Conservation (phyloP, 2,329 filamentous ascomycete genomes). For the Neofusicoccum umdonicola region DNA sequence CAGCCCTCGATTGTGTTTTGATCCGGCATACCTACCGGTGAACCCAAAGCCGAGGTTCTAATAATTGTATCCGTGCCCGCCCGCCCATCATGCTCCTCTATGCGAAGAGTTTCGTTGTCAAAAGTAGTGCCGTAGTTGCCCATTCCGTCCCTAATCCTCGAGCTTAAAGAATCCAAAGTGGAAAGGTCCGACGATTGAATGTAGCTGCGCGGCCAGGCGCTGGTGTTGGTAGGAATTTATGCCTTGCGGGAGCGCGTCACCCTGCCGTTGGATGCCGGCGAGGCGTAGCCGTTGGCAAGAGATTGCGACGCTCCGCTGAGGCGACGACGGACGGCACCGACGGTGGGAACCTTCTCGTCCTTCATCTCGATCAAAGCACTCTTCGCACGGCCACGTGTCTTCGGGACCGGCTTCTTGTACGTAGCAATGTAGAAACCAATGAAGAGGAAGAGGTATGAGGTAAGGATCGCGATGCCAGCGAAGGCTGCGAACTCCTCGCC, state of each 20-base stretch:
- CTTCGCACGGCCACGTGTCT: slow-evolving; percentile 71
- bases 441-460: slow-evolving; percentile 95
- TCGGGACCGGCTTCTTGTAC: slow-evolving; percentile 82
- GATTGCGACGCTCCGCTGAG: slow-evolving; percentile 44
- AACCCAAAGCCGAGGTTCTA: slow-evolving; percentile 4
- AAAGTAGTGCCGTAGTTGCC: slow-evolving; percentile 11
- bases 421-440: slow-evolving; percentile 98
- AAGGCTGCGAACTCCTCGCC: slow-evolving; percentile 97
- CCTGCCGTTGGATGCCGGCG: slow-evolving; percentile 50
- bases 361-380: slow-evolving; percentile 85
- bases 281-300: slow-evolving; percentile 35
- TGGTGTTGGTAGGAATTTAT: slow-evolving; percentile 37
- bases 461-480: slow-evolving; percentile 85
- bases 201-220: slow-evolving; percentile 14
- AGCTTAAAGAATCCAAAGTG: slow-evolving; percentile 11
- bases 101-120: slow-evolving; percentile 7
- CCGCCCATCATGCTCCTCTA: slow-evolving; percentile 7
- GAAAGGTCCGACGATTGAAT: slow-evolving; percentile 7
- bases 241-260: slow-evolving; percentile 70
- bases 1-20: background rate
- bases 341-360: slow-evolving; percentile 62
- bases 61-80: background rate
- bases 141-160: slow-evolving; percentile 12
- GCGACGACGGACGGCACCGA: slow-evolving; percentile 52
- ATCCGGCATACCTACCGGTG: background rate